Conservation (phyloP, 495 filamentous ascomycete genomes). For the Trichoderma asperelloides region DNA sequence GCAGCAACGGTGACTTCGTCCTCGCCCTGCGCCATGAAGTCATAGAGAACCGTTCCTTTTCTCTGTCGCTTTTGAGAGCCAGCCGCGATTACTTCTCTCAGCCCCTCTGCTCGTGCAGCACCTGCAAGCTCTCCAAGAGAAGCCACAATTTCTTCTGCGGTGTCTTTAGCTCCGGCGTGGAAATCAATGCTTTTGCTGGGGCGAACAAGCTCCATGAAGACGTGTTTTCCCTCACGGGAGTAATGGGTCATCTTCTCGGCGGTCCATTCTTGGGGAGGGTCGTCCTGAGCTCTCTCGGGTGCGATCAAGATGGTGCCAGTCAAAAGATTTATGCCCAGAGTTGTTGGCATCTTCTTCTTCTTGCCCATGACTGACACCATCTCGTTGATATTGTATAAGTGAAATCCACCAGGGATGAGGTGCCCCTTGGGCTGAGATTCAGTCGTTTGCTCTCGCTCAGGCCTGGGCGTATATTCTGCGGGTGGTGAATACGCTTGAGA, state of each 20-base stretch:
- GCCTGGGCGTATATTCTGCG: background rate
- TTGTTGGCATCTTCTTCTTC: conserved; percentile 95
- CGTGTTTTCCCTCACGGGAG: conserved; percentile 94
- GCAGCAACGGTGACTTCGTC: conserved; percentile 90
- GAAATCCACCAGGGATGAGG: conserved; percentile 68
- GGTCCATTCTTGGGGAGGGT: conserved; percentile 81
- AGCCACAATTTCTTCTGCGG: conserved; percentile 82
- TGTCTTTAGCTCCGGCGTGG: conserved; percentile 95
- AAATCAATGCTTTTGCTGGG: conserved; percentile 93
- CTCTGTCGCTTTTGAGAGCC: conserved; percentile 55
- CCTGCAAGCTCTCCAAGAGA: conserved; percentile 86
- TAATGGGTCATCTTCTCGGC: conserved; percentile 91
- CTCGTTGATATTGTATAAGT: conserved; percentile 93
- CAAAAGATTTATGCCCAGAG: conserved; percentile 76
- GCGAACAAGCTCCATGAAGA: conserved; percentile 85
- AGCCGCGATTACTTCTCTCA: conserved; percentile 80
- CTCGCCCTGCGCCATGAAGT: conserved; percentile 92
- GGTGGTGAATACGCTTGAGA: conserved; percentile 14
- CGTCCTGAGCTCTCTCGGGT: conserved; percentile 70
- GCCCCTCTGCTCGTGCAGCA: conserved; percentile 69
- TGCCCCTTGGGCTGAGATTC: conserved; percentile 19
- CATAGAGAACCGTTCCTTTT: conserved; percentile 83
- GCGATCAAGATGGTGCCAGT: conserved; percentile 86
- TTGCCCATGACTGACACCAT: conserved; percentile 91
- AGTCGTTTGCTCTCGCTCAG: conserved; percentile 17